A percentile compares a stretch with the other conserved stretches of the same genome.
Conservation (phyloP, 2,329 filamentous ascomycete species). For the Fusarium drepaniforme region DNA sequence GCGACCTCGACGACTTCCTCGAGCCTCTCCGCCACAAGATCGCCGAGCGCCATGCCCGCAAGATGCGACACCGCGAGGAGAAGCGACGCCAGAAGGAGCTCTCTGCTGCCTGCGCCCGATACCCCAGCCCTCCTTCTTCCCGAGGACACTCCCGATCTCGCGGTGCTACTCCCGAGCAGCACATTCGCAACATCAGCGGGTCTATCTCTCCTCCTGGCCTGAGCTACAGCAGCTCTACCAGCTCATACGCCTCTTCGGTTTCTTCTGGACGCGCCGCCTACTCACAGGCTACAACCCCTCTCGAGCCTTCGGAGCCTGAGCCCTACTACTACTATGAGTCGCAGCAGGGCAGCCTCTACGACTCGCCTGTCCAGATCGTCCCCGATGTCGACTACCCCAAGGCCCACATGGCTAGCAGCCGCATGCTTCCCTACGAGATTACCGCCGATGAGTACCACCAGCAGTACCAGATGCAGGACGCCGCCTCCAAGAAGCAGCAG, state of each 20-base stretch:
- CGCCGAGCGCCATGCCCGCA: constrained; percentile 62
- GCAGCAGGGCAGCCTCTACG: constrained; percentile 58
- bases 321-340: constrained; percentile 57
- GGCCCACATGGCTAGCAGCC: constrained; percentile 45
- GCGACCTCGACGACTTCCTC: constrained; percentile 89
- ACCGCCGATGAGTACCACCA: constrained; percentile 62
- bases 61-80: constrained; percentile 62
- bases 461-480: constrained; percentile 58
- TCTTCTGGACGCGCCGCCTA: constrained; percentile 62
- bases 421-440: constrained; percentile 68
- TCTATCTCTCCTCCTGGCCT: constrained; percentile 59
- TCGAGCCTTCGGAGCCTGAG: constrained; percentile 56
- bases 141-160: constrained; percentile 58
- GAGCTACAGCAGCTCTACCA: constrained; percentile 62
- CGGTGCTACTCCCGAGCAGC: constrained; percentile 56
- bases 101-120: constrained; percentile 51
- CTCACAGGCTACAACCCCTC: constrained; percentile 65
- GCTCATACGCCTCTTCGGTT: constrained; percentile 62
- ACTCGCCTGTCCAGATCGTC: constrained; percentile 62
- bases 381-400: constrained; percentile 56
- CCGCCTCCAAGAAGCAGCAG: constrained; percentile 62
- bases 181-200: constrained; percentile 53
- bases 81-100: constrained; percentile 56
- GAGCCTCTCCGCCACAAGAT: constrained; percentile 80
- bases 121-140: constrained; percentile 61